A percentile compares a stretch with the other conserved stretches of the same genome.
These are phyloP conservation scores for Elongisporangium senticosum DNA, from an alignment of 352 stramenopile species.

Conservation along the genomic window DNA sequence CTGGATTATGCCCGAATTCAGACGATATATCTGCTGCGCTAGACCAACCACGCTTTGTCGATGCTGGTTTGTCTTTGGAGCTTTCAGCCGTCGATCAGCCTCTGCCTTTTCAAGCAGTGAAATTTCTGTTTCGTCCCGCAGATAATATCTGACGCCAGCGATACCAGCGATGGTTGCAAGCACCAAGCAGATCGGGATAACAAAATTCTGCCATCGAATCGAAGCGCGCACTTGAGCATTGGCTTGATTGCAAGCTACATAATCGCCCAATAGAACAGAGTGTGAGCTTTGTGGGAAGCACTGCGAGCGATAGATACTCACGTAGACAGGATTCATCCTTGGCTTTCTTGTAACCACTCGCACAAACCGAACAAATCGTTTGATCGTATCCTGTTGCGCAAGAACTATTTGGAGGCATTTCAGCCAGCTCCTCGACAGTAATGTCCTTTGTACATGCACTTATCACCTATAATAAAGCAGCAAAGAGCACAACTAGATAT, in stretches of 20 bases:
- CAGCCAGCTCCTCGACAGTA: constrained; percentile 23
- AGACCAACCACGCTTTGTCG: constrained; percentile 16
- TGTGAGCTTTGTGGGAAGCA: too few species aligned
- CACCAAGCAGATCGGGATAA: constrained; percentile 51
- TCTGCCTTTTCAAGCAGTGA: constrained; percentile 52
- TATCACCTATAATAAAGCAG: constrained; percentile 17
- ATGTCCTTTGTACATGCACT: constrained; percentile 45
- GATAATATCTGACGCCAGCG: constrained; percentile 34
- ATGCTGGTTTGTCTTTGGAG: constrained; percentile 9
- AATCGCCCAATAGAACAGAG: too few species aligned
- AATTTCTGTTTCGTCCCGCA: constrained; percentile 61
- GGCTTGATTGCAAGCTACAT: constrained; percentile 42
- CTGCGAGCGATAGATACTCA: constrained; percentile 31
- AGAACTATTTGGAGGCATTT: constrained; percentile 16
- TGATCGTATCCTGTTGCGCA: constrained; percentile 48
- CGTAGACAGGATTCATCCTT: constrained; percentile 49
- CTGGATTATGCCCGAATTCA: constrained; percentile 13
- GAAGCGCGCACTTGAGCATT: constrained; percentile 43
- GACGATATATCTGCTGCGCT: constrained; percentile 17
- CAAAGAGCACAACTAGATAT: too few species aligned
- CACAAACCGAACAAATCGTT: constrained; percentile 69
- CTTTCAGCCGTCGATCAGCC: constrained; percentile 42
- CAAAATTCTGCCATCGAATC: constrained; percentile 67
- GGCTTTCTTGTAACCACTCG: constrained; percentile 41
- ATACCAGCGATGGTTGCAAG: constrained; percentile 28